Percentiles rank a stretch among this genome's conserved stretches.
phyloP scores from a whole-genome alignment of 139 green algal species.

The Chlamydomonas incerta region DNA sequence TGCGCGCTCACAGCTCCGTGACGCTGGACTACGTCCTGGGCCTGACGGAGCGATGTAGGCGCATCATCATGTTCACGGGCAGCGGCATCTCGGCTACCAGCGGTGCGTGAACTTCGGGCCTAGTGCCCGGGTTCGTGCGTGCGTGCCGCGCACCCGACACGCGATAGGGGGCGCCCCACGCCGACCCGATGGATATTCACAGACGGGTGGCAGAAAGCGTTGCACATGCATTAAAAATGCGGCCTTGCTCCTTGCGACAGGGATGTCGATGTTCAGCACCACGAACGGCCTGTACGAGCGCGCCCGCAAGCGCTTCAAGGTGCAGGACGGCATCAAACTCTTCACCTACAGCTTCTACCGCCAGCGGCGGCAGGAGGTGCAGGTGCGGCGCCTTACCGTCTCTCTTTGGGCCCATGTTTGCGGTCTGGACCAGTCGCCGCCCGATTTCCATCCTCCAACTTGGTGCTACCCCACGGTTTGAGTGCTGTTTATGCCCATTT shows the following conservation, averaged over 20 bases:
- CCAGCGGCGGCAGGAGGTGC: slow-evolving; percentile 62
- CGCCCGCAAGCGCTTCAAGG: slow-evolving; percentile 78
- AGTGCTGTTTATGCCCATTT: too few species aligned
- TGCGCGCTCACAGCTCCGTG: slow-evolving; percentile 3
- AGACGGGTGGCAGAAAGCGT: too few species aligned
- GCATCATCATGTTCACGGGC: slow-evolving; percentile 88
- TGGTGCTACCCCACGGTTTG: too few species aligned
- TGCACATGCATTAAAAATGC: too few species aligned
- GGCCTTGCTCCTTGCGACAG: slow-evolving; percentile 42
- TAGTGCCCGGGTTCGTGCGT: neutral
- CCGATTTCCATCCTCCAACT: too few species aligned
- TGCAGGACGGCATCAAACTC: slow-evolving; percentile 87
- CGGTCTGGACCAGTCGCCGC: too few species aligned
- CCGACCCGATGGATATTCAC: neutral
- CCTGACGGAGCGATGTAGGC: slow-evolving; percentile 45
- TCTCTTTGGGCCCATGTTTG: too few species aligned
- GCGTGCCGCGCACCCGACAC: too few species aligned
- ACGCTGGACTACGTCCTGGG: slow-evolving; percentile 47
- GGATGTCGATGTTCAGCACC: slow-evolving; percentile 93
- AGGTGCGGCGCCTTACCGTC: too few species aligned
- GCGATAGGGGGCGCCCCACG: too few species aligned
- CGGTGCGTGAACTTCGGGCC: slow-evolving; percentile 51
- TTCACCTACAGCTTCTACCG: slow-evolving; percentile 92
- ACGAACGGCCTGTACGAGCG: slow-evolving; percentile 89
- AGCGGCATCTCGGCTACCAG: slow-evolving; percentile 84